Evolutionary conservation across 23 red algal genomes (phyloP).

Genomic region (Cyanidium caldarium): DNA sequence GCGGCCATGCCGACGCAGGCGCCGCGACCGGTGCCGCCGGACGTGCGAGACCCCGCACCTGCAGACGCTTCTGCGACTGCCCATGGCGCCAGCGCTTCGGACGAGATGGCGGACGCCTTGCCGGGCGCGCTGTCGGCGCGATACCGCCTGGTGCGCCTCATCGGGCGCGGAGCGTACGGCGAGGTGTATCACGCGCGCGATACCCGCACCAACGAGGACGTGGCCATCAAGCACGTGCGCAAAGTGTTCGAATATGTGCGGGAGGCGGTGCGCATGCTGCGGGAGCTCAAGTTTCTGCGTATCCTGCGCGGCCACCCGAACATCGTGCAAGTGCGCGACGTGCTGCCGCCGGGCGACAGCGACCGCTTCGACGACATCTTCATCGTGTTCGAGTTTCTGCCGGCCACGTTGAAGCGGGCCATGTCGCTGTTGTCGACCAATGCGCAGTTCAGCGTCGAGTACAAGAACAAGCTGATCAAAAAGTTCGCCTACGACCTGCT

Average conservation of each 20-base stretch:
- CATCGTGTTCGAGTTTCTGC: conserved; percentile 90
- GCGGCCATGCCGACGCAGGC: background rate
- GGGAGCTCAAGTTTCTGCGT: conserved; percentile 87
- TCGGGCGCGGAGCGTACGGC: conserved; percentile 84
- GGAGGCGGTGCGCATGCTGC: conserved; percentile 65
- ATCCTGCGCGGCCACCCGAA: conserved; percentile 71
- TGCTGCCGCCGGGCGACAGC: conserved; percentile 52
- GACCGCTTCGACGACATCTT: conserved; percentile 84
- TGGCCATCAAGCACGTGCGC: conserved; percentile 76
- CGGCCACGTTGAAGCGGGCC: conserved; percentile 49
- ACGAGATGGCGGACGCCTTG: background rate
- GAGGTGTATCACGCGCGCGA: conserved; percentile 62
- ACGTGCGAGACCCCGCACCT: too few species aligned
- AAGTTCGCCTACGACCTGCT: conserved; percentile 77
- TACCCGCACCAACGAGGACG: conserved; percentile 24
- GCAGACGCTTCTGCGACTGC: too few species aligned
- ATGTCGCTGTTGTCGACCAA: conserved; percentile 30
- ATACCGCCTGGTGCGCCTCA: conserved; percentile 33
- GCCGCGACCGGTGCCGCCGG: background rate
- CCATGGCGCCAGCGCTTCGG: background rate
- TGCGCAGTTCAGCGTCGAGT: conserved; percentile 18
- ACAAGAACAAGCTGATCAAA: conserved; percentile 13
- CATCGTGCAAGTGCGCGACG: conserved; percentile 59
- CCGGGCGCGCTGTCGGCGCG: background rate
- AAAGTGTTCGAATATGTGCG: conserved; percentile 36